Evolutionary conservation across 2,329 filamentous ascomycete genomes (phyloP), one percentile per base, ranked within the genome.

Genomic region (Phyllosticta capitalensis): DNA sequence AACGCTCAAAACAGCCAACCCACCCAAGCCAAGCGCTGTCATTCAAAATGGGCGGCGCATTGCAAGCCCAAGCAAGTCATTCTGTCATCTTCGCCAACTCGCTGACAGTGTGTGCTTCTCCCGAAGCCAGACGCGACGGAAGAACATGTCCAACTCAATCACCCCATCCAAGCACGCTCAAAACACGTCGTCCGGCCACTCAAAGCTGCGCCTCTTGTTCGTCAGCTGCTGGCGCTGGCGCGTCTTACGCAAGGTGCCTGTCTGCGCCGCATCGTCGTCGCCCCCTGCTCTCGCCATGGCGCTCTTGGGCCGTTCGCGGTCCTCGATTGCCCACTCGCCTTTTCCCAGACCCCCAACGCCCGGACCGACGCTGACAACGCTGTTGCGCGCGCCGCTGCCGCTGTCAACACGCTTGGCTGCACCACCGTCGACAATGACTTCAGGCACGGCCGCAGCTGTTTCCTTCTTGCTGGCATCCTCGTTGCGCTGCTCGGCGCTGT

Each of bases 151-250:
- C n/a, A n/a, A n/a, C n/a, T n/a, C n/a, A n/a, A n/a, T n/a, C n/a
- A n/a, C n/a, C n/a, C n/a, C n/a, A n/a, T n/a, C n/a, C n/a, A 30
- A 30, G 10, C 2, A 30, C 7, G 10, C 45, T 28, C 38, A 61
- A n/a, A 61, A 61, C 19, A 61, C 59, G 20, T 61, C 59, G 49
- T 56, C 59, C 55, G 59, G 59, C 59, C 59, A 61, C 49, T 61
- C 59, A 22, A 57, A 61, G 30, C 30, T 38, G 10, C 10, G 30
- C 30, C 30, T 10, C 30, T 38, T 38, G 9, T 5, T 14, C 62
- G 67, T 3, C 67, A 65, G 26, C 2, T 63, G 63, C 1, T 63
- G 63, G 2, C 69, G 67, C 58, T 71, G 68, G 0, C 70, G 70
- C 12, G 66, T 66, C 19, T 71, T 64, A 2, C 65, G 64, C 1